These are phyloP conservation scores for Cladosporium sp. DNA, from an alignment of 2,329 filamentous ascomycete genomes.

Conservation along the genomic window DNA sequence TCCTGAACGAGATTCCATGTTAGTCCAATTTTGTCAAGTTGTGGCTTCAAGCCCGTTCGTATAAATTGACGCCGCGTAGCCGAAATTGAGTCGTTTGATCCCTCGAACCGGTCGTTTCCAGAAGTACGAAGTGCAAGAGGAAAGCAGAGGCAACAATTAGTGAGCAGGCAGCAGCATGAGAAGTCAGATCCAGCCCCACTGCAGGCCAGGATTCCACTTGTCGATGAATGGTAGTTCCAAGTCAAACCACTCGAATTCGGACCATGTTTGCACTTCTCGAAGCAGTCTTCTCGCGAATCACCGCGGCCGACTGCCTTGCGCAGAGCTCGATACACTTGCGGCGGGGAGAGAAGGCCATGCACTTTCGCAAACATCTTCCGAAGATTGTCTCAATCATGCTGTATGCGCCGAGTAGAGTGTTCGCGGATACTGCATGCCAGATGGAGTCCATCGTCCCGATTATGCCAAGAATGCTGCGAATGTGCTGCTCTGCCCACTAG, in stretches of 20 bases:
- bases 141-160: constrained; percentile 23
- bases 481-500: constrained; percentile 53
- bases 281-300: background rate
- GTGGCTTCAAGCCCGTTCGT: constrained; percentile 2
- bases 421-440: background rate
- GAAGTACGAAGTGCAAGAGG: constrained; percentile 23
- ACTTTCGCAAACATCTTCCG: no score
- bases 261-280: background rate
- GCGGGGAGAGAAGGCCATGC: no score
- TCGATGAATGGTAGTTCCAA: no score
- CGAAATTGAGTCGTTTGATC: constrained; percentile 12
- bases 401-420: background rate
- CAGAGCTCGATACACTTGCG: background rate
- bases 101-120: constrained; percentile 14
- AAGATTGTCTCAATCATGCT: no score
- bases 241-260: background rate
- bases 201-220: background rate
- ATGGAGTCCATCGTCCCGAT: background rate
- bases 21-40: constrained; percentile 49
- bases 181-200: background rate
- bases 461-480: constrained; percentile 7
- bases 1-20: constrained; percentile 66
- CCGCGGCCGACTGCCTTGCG: background rate
- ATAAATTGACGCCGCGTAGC: constrained; percentile 2
- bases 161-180: constrained; percentile 16